Conservation (phyloP, 2,329 filamentous ascomycete genomes). For the Colletotrichum somersetense region DNA sequence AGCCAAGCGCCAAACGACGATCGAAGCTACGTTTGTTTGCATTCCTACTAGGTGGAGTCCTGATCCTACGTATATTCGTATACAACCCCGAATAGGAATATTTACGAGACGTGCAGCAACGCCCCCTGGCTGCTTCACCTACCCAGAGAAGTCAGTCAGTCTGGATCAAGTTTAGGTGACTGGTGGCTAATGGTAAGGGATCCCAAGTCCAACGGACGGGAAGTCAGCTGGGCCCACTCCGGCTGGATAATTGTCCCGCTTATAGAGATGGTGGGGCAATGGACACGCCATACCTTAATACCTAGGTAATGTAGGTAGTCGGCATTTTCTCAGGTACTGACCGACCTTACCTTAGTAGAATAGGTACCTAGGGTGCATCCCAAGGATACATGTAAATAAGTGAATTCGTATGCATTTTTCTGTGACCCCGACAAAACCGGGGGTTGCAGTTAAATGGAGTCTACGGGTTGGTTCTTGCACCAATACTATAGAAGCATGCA, state of each 20-base stretch:
- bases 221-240: slow-evolving; percentile 32
- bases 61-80: slow-evolving; percentile 2
- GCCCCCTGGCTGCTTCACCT: background rate
- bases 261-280: slow-evolving; percentile 6
- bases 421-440: background rate
- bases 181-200: slow-evolving; percentile 9
- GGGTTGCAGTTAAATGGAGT: background rate
- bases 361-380: background rate
- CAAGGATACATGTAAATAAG: background rate
- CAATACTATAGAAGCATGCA: background rate
- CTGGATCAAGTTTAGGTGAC: background rate
- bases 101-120: slow-evolving; percentile 29
- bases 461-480: background rate
- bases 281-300: slow-evolving; percentile 7
- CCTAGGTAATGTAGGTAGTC: too few species aligned
- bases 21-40: background rate
- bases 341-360: too few species aligned
- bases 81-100: background rate
- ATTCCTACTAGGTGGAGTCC: background rate
- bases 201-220: slow-evolving; percentile 17
- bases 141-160: background rate
- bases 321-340: too few species aligned
- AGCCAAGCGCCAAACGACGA: background rate
- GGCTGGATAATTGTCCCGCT: slow-evolving; percentile 32
- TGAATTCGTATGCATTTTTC: background rate